Evolutionary conservation across 2,329 filamentous ascomycete species (phyloP).

Genomic region (Monosporascus sp.): DNA sequence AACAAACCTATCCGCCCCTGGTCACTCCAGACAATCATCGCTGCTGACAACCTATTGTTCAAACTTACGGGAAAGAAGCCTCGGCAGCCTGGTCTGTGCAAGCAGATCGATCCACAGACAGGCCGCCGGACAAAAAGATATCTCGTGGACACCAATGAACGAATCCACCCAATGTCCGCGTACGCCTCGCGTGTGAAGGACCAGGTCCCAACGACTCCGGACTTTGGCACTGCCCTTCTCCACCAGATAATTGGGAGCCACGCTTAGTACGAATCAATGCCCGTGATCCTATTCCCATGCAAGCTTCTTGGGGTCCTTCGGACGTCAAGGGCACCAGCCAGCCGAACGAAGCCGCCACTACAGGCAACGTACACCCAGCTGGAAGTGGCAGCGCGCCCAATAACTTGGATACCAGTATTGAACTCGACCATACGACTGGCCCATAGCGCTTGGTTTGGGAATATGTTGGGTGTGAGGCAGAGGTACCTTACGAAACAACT

Average conservation of each 20-base stretch:
- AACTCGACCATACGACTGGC: conserved; percentile 3
- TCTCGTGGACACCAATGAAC: conserved; percentile 49
- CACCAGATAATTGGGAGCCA: conserved; percentile 39
- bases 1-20: conserved; percentile 44
- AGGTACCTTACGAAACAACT: conserved; percentile 34
- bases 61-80: conserved; percentile 36
- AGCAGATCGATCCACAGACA: conserved; percentile 36
- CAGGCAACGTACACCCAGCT: background rate
- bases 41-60: conserved; percentile 36
- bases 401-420: background rate
- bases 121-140: conserved; percentile 31
- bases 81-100: conserved; percentile 45
- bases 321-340: conserved; percentile 8
- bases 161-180: conserved; percentile 48
- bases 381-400: background rate
- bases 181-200: conserved; percentile 46
- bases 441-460: conserved; percentile 48
- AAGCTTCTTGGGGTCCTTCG: conserved; percentile 14
- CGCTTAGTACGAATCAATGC: conserved; percentile 28
- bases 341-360: conserved; percentile 11
- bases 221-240: conserved; percentile 41
- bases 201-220: conserved; percentile 43
- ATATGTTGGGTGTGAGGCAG: conserved; percentile 39
- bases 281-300: conserved; percentile 29
- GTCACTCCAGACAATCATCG: conserved; percentile 41